phyloP scores from a whole-genome alignment of 495 filamentous ascomycete species.

The Penicillium dipodomyicola region DNA sequence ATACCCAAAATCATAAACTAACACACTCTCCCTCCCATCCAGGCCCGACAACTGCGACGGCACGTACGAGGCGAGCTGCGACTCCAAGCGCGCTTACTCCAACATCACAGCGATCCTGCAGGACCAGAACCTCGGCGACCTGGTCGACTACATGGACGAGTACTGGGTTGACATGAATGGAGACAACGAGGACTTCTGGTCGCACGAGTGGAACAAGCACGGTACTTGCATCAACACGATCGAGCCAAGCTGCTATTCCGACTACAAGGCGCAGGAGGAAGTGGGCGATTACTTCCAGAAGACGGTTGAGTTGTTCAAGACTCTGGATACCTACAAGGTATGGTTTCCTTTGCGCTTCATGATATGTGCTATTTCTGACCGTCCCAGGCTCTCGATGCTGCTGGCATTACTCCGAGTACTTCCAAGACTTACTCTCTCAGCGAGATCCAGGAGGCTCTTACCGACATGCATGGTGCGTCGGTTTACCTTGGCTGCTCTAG shows the following conservation, averaged over 20 bases:
- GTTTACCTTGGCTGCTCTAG: constrained; percentile 63
- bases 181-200: constrained; percentile 67
- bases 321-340: constrained; percentile 59
- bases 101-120: constrained; percentile 65
- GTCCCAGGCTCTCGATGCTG: constrained; percentile 52
- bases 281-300: constrained; percentile 58
- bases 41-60: constrained; percentile 81
- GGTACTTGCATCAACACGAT: constrained; percentile 63
- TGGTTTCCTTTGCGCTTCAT: constrained; percentile 1
- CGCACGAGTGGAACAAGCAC: constrained; percentile 82
- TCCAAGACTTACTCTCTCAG: constrained; percentile 58
- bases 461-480: constrained; percentile 53
- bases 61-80: constrained; percentile 66
- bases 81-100: constrained; percentile 58
- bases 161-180: constrained; percentile 66
- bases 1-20: background rate
- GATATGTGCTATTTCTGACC: background rate
- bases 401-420: constrained; percentile 61
- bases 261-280: constrained; percentile 59
- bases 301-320: constrained; percentile 58
- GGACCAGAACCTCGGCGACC: constrained; percentile 51
- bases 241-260: constrained; percentile 67
- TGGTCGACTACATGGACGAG: constrained; percentile 66
- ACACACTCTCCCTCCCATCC: constrained; percentile 1
- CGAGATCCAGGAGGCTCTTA: constrained; percentile 61